phyloP scores from a whole-genome alignment of 371 early-diverging fungal genomes.

The Lichtheimia corymbifera region DNA sequence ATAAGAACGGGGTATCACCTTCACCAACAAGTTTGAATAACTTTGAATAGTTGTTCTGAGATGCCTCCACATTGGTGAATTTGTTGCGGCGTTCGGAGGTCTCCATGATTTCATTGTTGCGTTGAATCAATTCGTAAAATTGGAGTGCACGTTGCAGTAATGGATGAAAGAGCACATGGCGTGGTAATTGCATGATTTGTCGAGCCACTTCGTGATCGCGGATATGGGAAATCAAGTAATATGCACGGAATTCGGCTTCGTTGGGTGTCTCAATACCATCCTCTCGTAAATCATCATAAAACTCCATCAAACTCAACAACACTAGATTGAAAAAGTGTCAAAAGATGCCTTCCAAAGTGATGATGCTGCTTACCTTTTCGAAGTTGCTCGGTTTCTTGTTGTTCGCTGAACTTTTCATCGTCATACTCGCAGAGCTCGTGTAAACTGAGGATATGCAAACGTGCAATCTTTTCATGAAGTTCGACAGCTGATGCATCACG shows the following conservation, averaged over 20 bases:
- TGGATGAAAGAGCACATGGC: conserved; percentile 53
- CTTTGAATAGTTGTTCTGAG: conserved; percentile 61
- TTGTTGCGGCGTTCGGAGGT: conserved; percentile 46
- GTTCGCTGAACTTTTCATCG: conserved; percentile 63
- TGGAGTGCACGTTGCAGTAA: conserved; percentile 70
- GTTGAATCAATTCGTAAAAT: conserved; percentile 63
- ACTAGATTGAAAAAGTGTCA: conserved; percentile 31
- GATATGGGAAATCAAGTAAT: conserved; percentile 75
- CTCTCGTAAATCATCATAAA: conserved; percentile 75
- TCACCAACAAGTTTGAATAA: conserved; percentile 71
- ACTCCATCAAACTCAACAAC: conserved; percentile 79
- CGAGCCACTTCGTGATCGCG: conserved; percentile 70
- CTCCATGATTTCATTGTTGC: conserved; percentile 55
- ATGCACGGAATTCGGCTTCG: conserved; percentile 89
- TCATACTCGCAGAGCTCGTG: conserved; percentile 74
- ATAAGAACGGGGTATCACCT: conserved; percentile 61
- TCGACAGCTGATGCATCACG: conserved; percentile 66
- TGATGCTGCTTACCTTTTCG: conserved; percentile 65
- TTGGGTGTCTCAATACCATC: conserved; percentile 62
- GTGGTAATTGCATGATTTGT: conserved; percentile 59
- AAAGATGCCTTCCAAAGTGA: background rate
- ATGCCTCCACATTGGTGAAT: conserved; percentile 54
- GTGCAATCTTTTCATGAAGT: conserved; percentile 83
- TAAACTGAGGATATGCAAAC: conserved; percentile 84
- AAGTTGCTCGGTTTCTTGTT: conserved; percentile 89